Conservation (phyloP, 305 asterid species). For the Fraxinus floribunda region DNA sequence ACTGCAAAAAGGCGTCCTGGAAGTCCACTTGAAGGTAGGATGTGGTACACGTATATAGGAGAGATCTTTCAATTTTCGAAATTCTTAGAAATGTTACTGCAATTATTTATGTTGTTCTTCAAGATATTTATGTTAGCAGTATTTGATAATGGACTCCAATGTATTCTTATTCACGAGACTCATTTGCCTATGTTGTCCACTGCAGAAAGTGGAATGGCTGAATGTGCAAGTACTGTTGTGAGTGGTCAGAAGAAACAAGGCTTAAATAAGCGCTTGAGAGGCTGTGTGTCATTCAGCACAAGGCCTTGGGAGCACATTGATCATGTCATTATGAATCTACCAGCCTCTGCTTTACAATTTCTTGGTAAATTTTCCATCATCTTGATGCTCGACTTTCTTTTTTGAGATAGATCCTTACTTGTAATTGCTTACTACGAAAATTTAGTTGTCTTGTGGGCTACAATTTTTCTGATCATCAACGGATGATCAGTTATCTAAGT, state of each 20-base stretch:
- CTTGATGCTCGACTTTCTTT: neutral
- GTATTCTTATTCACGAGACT: slow-evolving; percentile 15
- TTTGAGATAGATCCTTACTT: neutral
- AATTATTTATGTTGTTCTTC: neutral
- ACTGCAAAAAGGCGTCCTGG: slow-evolving; percentile 57
- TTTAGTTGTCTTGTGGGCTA: neutral
- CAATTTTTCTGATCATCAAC: neutral
- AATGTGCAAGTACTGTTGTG: slow-evolving; percentile 24
- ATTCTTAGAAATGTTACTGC: slow-evolving; percentile 1
- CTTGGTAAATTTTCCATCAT: slow-evolving; percentile 52
- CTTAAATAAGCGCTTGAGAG: slow-evolving; percentile 46
- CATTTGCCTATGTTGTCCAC: slow-evolving; percentile 21
- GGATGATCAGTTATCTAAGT: neutral
- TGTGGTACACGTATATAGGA: neutral
- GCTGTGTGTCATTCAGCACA: slow-evolving; percentile 44
- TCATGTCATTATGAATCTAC: slow-evolving; percentile 90
- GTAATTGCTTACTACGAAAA: neutral
- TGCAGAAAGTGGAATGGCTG: slow-evolving; percentile 48
- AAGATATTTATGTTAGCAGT: neutral
- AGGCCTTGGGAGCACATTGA: slow-evolving; percentile 94
- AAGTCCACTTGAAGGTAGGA: slow-evolving; percentile 51
- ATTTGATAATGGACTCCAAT: slow-evolving; percentile 15
- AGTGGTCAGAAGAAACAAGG: slow-evolving; percentile 52
- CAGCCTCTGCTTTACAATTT: slow-evolving; percentile 85
- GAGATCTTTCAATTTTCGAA: neutral